Base-by-base conservation (phyloP, 1,139 yeast species). In the Magnusiomyces suaveolens region DNA sequence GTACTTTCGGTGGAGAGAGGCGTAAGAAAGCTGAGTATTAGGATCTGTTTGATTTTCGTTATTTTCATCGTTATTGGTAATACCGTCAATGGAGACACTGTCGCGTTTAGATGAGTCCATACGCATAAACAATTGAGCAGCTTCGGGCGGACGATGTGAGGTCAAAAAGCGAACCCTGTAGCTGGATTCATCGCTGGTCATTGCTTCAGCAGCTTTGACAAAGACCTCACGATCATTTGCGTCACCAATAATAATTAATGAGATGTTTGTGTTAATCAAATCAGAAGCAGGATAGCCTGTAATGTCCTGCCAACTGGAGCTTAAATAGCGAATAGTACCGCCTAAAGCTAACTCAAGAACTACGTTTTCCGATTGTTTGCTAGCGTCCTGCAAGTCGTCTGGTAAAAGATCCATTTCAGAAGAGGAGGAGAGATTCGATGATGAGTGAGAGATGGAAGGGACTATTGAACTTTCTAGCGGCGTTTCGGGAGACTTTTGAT, bases 281-380 rank as follows among this genome's bases (percentile, higher is more conserved):
- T 81, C 80, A 26, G 72, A 70, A 14, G 80, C n/a, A 32, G 26
- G 66, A 50, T 60, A 65, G 67, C 72, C 73, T 18, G 83, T 84
- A 12, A 89, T 76, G 10, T 76, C 64, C 61, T 82, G 84, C 97
- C 97, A 90, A 59, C 84, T 80, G 58, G 77, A 78, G 59, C 92
- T 80, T 38, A 89, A 68, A 66, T 86, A 87, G 53, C 80, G 78
- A n/a, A 92, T 82, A 46, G 77, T 79, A 21, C 96, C 89, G 62
- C 83, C 84, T 64, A 88, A 72, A 63, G 85, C 92, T 56, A 92
- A 71, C 68, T 92, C 98, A 72, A 92, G 72, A 1, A 92, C 84
- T n/a, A 84, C 80, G n/a, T 89, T 83, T 3, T 88, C 88, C 61
- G 83, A 84, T 59, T 79, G 78, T 14, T 82, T 77, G 21, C 86